A percentile compares a stretch with the other conserved stretches of the same genome.
Conservation (phyloP, 176 grass and related monocot species). For the Oryza meridionalis region DNA sequence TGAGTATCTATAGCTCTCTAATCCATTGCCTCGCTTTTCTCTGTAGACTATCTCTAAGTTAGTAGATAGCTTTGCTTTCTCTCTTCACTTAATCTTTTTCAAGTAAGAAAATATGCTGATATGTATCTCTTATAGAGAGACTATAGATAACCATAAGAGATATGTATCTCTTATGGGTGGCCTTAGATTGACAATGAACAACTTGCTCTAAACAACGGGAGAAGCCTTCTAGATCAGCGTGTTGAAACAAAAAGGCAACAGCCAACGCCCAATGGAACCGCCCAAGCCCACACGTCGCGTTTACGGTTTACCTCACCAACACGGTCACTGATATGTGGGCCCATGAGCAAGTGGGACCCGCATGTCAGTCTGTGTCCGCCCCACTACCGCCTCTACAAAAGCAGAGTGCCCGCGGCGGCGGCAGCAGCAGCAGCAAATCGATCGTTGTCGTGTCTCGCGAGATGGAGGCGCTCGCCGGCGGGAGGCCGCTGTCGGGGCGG, state of each 20-base stretch:
- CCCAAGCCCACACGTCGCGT: not conserved
- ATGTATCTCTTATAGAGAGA: no score
- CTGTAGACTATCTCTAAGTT: no score
- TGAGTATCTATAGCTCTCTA: no score
- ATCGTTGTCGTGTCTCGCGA: not conserved
- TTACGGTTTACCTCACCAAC: not conserved
- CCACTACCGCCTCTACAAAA: not conserved
- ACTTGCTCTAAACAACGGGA: not conserved
- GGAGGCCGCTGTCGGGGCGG: conserved; percentile 32
- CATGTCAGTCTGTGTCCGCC: not conserved
- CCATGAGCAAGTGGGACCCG: no score
- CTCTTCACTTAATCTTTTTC: no score
- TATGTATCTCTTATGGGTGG: no score
- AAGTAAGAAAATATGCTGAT: no score
- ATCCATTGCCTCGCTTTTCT: no score
- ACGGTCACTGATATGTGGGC: no score
- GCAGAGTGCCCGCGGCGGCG: not conserved
- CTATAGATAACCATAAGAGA: no score
- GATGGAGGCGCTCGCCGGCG: conserved; percentile 35
- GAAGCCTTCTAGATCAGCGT: not conserved
- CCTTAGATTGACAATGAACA: no score
- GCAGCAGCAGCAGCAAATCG: not conserved
- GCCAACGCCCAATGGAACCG: not conserved
- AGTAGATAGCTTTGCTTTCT: no score
- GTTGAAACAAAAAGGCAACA: not conserved